Evolutionary conservation across 2,329 filamentous ascomycete genomes (phyloP).

Genomic region (Penicillium hordei): DNA sequence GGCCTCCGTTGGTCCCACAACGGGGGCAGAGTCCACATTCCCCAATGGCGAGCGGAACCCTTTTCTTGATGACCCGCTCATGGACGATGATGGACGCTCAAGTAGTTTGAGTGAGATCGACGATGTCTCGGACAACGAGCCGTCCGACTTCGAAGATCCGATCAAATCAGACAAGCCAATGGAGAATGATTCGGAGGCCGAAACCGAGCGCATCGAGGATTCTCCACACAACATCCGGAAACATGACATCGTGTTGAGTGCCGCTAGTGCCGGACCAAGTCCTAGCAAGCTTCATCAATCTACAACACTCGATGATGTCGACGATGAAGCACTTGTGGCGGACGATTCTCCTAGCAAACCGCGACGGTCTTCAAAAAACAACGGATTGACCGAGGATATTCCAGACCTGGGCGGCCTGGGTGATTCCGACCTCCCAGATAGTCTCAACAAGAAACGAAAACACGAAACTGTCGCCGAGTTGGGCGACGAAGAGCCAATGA

Average conservation of each 20-base stretch:
- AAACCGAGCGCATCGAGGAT: conserved; percentile 88
- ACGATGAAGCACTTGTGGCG: conserved; percentile 51
- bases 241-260: conserved; percentile 62
- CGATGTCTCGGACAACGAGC: conserved; percentile 69
- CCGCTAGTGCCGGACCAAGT: conserved; percentile 62
- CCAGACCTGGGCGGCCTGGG: conserved; percentile 30
- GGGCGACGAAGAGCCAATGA: conserved; percentile 41
- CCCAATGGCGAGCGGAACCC: conserved; percentile 40
- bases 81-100: conserved; percentile 69
- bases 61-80: conserved; percentile 43
- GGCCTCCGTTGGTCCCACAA: conserved; percentile 35
- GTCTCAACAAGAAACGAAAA: conserved; percentile 44
- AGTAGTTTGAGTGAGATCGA: conserved; percentile 93
- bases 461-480: conserved; percentile 39
- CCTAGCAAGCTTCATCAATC: conserved; percentile 74
- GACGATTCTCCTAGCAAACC: conserved; percentile 44
- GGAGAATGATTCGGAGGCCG: conserved; percentile 76
- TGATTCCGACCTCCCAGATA: conserved; percentile 32
- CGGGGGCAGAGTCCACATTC: conserved; percentile 34
- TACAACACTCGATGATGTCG: conserved; percentile 46
- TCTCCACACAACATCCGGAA: conserved; percentile 71
- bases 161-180: conserved; percentile 55
- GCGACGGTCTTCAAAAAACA: conserved; percentile 34
- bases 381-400: conserved; percentile 30
- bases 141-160: conserved; percentile 52